phyloP scores from a whole-genome alignment of 2,329 filamentous ascomycete genomes.

The Fusarium solani-melongenae region DNA sequence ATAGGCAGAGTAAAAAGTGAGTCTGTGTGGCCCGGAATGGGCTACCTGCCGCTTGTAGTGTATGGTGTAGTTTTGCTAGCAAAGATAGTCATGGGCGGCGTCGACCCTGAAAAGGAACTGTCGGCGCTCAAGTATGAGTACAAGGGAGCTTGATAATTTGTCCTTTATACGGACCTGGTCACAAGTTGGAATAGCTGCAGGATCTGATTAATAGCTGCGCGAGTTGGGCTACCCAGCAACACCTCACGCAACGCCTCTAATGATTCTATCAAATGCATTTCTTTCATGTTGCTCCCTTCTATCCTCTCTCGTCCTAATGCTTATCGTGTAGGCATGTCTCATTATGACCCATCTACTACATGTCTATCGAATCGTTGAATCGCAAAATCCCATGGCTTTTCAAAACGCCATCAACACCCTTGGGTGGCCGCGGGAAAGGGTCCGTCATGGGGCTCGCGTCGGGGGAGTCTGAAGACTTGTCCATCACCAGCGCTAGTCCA shows the following conservation, averaged over 20 bases:
- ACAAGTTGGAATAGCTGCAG: not conserved
- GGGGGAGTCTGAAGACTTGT: constrained; percentile 74
- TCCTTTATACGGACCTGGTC: not conserved
- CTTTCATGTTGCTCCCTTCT: constrained; percentile 19
- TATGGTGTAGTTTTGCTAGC: constrained; percentile 70
- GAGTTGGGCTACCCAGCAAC: not conserved
- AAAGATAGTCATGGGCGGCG: constrained; percentile 73
- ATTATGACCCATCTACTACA: constrained; percentile 58
- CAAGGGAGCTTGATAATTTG: constrained; percentile 67
- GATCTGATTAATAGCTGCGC: not conserved
- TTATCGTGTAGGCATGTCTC: constrained; percentile 35
- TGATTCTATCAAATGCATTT: constrained; percentile 21
- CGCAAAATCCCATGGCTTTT: constrained; percentile 87
- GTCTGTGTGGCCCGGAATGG: constrained; percentile 57
- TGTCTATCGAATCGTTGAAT: constrained; percentile 92
- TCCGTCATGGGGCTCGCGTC: constrained; percentile 55
- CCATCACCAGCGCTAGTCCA: constrained; percentile 89
- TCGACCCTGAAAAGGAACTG: constrained; percentile 76
- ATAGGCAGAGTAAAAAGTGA: constrained; percentile 48
- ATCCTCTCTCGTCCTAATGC: constrained; percentile 21
- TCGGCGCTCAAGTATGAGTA: constrained; percentile 71
- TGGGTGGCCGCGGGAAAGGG: constrained; percentile 72
- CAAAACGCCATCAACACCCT: constrained; percentile 88
- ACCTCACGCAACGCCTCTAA: not conserved
- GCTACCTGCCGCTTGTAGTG: constrained; percentile 66